Percentiles rank a stretch among this genome's conserved stretches.
phyloP scores from a whole-genome alignment of 2,329 filamentous ascomycete species.

The Neonectria faginata region DNA sequence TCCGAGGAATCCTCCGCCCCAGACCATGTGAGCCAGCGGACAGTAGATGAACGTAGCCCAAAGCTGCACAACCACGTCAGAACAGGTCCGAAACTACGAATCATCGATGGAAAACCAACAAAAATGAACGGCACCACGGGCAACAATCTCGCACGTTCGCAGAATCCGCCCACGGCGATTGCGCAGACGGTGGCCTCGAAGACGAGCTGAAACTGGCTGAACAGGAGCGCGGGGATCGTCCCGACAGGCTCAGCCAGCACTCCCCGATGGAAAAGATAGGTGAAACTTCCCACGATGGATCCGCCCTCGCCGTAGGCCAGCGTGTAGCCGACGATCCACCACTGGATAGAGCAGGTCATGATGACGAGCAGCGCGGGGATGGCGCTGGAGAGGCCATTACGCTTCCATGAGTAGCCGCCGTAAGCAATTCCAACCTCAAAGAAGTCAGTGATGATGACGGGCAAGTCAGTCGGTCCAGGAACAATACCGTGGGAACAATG shows the following conservation, averaged over 20 bases:
- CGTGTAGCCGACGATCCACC: conserved; percentile 35
- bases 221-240: conserved; percentile 32
- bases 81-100: neutral
- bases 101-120: neutral
- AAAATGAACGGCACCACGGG: conserved; percentile 34
- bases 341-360: conserved; percentile 34
- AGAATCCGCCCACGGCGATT: conserved; percentile 32
- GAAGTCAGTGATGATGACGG: conserved; percentile 6
- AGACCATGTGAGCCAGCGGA: conserved; percentile 36
- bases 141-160: conserved; percentile 31
- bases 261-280: conserved; percentile 31
- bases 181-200: conserved; percentile 35
- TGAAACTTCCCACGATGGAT: conserved; percentile 23
- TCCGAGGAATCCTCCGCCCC: conserved; percentile 34
- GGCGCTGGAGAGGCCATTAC: conserved; percentile 31
- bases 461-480: too few species aligned
- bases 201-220: conserved; percentile 37
- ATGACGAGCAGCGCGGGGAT: conserved; percentile 32
- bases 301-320: conserved; percentile 35
- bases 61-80: neutral
- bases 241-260: conserved; percentile 32
- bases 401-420: conserved; percentile 32
- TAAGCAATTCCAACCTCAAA: conserved; percentile 31
- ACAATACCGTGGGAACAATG: conserved; percentile 32
- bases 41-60: conserved; percentile 35